Base-by-base conservation (phyloP, 495 filamentous ascomycete genomes). In the Penicillium soppii region DNA sequence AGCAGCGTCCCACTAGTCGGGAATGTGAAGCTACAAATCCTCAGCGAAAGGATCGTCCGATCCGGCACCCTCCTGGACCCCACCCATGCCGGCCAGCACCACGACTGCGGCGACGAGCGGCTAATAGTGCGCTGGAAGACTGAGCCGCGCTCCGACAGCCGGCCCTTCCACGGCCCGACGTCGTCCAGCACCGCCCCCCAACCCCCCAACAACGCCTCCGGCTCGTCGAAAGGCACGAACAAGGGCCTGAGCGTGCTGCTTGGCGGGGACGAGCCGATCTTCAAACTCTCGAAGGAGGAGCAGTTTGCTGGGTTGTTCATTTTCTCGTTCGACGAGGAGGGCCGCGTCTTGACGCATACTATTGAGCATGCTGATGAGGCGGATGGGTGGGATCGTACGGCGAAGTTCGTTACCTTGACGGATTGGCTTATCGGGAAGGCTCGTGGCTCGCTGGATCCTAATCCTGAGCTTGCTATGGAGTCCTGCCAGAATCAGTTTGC, bases 251-350 rank as follows among this genome's bases (percentile, higher is more conserved):
- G 70, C 40, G 57, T 69, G 5, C 62, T 76, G 1, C 63, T 77
- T 1, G 74, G 82, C 22, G 81, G 84, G 15, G 87, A 91, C 58
- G 73, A 82, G 16, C 82, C 84, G 4, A 84, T 92, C 20, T 84
- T 89, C 51, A 87, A 90, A 50, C 71, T 91, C 20, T 81, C 84
- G 10, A 85, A 87, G 43, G 72, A 76, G 41, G 70, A 73, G 40
- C 71, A 75, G 33, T 75, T 77, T 39, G 72, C 68, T 15, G 94
- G 94, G 0, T 56, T 97, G 13, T 98, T 98, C 65, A 82, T 95
- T 40, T 98, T 98, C 69, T 89, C 94, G 45, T 98, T 98, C 68
- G 95, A 98, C 62, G 82, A 86, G 52, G 84, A 95, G 54, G 94
- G 95, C 3, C 75, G 91, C 42, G 84, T 98, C 21, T 56, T 86